A percentile compares a stretch with the other conserved stretches of the same genome.
Evolutionary conservation across 495 filamentous ascomycete genomes (phyloP).

Genomic region (Xylaria venustula): DNA sequence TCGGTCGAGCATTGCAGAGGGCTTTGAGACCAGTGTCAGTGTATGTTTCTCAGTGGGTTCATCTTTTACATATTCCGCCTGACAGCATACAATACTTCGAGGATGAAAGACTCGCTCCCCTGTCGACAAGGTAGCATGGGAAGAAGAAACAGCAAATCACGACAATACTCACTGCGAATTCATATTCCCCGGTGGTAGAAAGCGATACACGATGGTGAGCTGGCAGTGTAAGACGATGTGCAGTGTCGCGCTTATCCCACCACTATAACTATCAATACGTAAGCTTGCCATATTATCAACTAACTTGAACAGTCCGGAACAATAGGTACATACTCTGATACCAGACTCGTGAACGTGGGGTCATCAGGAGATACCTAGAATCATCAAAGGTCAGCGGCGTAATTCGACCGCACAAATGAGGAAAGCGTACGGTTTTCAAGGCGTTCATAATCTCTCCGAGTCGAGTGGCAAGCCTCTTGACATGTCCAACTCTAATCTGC

Average conservation of each 20-base stretch:
- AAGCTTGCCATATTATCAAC: neutral
- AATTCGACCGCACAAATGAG: neutral
- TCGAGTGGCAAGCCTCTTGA: constrained; percentile 10
- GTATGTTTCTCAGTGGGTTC: too few relatives aligned
- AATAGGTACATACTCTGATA: constrained; percentile 41
- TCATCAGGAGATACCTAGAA: constrained; percentile 10
- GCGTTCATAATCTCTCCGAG: constrained; percentile 12
- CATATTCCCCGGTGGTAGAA: constrained; percentile 42
- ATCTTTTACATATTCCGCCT: too few relatives aligned
- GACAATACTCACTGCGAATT: constrained; percentile 14
- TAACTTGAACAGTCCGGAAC: neutral
- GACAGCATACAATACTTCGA: too few relatives aligned
- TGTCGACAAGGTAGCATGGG: neutral
- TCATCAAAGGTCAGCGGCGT: constrained; percentile 1
- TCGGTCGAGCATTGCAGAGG: constrained; percentile 40
- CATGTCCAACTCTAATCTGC: constrained; percentile 16
- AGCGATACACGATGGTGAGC: constrained; percentile 61
- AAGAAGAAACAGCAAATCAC: too few relatives aligned
- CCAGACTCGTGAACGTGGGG: constrained; percentile 7
- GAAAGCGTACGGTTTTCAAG: constrained; percentile 5
- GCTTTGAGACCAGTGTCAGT: neutral
- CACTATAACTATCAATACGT: neutral
- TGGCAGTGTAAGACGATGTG: constrained; percentile 5
- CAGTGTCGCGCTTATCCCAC: neutral
- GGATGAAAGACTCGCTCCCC: too few relatives aligned